These are phyloP conservation scores for Penicillium sp. DNA, from an alignment of 2,329 filamentous ascomycete species.

Conservation along the genomic window DNA sequence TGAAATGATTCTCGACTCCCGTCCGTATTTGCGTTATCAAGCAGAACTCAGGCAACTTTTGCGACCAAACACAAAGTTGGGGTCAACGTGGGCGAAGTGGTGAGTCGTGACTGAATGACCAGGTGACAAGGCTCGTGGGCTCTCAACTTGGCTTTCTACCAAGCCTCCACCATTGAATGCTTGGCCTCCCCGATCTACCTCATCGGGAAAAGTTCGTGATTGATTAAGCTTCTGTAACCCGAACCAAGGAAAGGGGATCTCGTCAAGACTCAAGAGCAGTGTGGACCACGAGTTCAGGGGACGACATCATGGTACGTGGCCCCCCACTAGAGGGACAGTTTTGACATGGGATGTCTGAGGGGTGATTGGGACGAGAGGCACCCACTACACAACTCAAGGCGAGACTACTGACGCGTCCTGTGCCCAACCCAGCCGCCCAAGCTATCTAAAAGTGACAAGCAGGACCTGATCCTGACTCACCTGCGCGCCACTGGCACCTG, in stretches of 20 bases:
- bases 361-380: neutral
- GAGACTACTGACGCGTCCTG: conserved; percentile 22
- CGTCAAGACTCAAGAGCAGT: neutral
- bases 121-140: neutral
- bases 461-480: conserved; percentile 60
- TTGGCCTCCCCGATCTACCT: conserved; percentile 6
- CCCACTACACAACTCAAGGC: neutral
- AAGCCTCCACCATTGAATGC: conserved; percentile 11
- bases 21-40: neutral
- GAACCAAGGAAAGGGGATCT: neutral
- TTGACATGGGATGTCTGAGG: neutral
- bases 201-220: conserved; percentile 1
- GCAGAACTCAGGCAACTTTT: neutral
- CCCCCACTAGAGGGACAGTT: neutral
- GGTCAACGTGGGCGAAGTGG: neutral
- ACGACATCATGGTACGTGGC: conserved; percentile 6
- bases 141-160: conserved; percentile 5
- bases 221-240: neutral
- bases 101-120: neutral
- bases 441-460: conserved; percentile 60
- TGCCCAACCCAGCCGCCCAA: conserved; percentile 51
- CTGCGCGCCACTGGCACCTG: conserved; percentile 62
- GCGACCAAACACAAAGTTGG: neutral
- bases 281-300: neutral
- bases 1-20: too few relatives aligned